Base-by-base conservation (phyloP, 31 red algal genomes). In the Asparagopsis taxiformis region DNA sequence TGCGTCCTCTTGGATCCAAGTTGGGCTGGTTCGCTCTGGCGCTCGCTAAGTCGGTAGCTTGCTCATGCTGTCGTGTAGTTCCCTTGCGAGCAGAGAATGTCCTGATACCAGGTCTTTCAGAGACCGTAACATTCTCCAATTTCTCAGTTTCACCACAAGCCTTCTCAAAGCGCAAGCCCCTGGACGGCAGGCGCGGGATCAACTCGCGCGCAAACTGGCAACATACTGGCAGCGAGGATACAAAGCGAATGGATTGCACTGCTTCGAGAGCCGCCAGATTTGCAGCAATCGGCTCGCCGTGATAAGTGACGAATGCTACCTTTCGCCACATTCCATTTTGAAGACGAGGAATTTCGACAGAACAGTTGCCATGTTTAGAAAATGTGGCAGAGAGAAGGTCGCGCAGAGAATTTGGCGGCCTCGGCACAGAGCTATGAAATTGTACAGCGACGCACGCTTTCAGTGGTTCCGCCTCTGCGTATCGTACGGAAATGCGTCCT, bases 351-450 rank as follows among this genome's bases (percentile, higher is more conserved):
- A 84, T 84, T 26, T 84, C 79, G 1, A 84, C 68, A 24, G 68
- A 72, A 34, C 79, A 84, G 34, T 84, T 72, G 0, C 79, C 79
- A 73, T 84, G 59, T 43, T 84, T 84, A 13, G 79, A 84, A 65
- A 84, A 84, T 9, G 79, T 84, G 3, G 79, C 66, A 35, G 57
- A 54, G 36, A 84, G 24, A 11, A 84, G 68, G 41, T 84, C 79
- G 0, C 68, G 57, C 0, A 84, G 68, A 34, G 79, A 84, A 19
- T 72, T 73, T 1, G 79, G 79, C 35, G 79, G 79, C 30, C 68
- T 55, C 31, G 66, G 66, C 21, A 84, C 68, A 21, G 66, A 73
- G 21, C 68, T 73, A 24, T 84, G 79, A 65, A 84, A 84, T 49
- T 84, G 79, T 5, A 84, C 79, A 11, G 66, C 68, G 30, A 84